A percentile compares a stretch with the other conserved stretches of the same genome.
Evolutionary conservation across 2,329 filamentous ascomycete species (phyloP).

Genomic region (Dothistroma septosporum): DNA sequence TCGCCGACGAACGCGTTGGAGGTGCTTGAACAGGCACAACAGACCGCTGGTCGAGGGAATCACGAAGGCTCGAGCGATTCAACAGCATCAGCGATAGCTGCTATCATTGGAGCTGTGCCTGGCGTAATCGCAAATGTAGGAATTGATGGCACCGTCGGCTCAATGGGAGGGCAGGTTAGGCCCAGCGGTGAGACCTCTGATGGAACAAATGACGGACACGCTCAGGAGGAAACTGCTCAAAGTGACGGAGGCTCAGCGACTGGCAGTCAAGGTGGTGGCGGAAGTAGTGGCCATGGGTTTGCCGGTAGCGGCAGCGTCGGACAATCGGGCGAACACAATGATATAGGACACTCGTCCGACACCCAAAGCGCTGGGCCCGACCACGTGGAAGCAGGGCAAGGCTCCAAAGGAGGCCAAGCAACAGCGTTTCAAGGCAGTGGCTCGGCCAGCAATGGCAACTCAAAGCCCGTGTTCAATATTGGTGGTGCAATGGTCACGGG

Average conservation of each 20-base stretch:
- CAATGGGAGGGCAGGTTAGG: not conserved
- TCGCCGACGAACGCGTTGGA: slow-evolving; percentile 21
- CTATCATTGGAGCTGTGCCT: slow-evolving; percentile 9
- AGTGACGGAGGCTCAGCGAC: not conserved
- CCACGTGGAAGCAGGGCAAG: not conserved
- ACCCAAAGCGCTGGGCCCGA: not conserved
- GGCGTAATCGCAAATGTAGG: not conserved
- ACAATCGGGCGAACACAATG: not conserved
- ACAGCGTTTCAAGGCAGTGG: not conserved
- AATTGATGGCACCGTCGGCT: not conserved
- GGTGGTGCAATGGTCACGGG: slow-evolving; percentile 21
- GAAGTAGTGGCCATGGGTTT: not conserved
- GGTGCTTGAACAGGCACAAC: slow-evolving; percentile 14
- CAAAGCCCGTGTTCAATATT: slow-evolving; percentile 14
- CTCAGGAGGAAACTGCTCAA: not conserved
- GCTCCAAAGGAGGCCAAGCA: not conserved
- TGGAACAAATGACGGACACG: not conserved
- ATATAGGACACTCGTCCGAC: not conserved
- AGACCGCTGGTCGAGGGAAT: slow-evolving; percentile 5
- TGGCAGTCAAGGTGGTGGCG: not conserved
- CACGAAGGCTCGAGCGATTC: slow-evolving; percentile 2
- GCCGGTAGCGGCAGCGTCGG: not conserved
- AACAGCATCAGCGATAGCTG: slow-evolving; percentile 14
- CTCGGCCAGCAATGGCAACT: not conserved
- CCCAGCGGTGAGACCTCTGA: not conserved